Base-by-base conservation (phyloP, 1,284 basidiomycete genomes). In the Rhodotorula sp. region DNA sequence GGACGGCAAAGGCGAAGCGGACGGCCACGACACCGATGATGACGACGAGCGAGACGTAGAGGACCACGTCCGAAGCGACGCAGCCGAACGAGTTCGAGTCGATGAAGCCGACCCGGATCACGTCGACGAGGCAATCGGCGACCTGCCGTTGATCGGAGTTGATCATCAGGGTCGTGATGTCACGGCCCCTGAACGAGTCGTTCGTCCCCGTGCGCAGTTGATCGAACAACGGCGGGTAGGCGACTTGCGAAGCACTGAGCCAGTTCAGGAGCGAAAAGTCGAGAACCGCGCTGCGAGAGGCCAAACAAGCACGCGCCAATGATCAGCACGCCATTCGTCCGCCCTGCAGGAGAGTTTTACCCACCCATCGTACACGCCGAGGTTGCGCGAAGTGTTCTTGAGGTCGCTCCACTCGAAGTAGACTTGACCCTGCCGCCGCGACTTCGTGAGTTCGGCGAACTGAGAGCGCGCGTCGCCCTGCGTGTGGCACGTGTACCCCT, bases 1-100 rank as follows among this genome's bases (percentile, higher is more conserved):
- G 85, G 77, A 98, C 91, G 55, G 96, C 95, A 93, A 99, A 95
- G 76, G 87, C 84, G 84, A 98, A 99, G 72, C 94, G 93, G 82
- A 97, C 95, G 66, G 87, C 85, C 67, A 99, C 95, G 70, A 97
- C 95, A 71, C 95, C 96, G 74, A 97, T 89, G 80, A 99, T 99
- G 86, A 98, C 96, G 76, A 95, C 87, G 77, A 98, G 88, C 60
- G 95, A 97, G 67, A 97, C 85, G 80, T 95, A 96, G 70, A 99
- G 88, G 55, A 98, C 94, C 71, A 97, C 89, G 71, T 91, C 85
- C 30, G 95, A 97, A 3, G 95, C 94, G 69, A 99, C 91, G 79
- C 95, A 99, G 45, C 95, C 95, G 73, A 98, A 94, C 67, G 89
- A 90, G 77, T 89, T 89, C 60, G 91, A 93, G 82, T 98, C 95